Conservation (phyloP, 164 flowering plant species). For the Santalum album region DNA sequence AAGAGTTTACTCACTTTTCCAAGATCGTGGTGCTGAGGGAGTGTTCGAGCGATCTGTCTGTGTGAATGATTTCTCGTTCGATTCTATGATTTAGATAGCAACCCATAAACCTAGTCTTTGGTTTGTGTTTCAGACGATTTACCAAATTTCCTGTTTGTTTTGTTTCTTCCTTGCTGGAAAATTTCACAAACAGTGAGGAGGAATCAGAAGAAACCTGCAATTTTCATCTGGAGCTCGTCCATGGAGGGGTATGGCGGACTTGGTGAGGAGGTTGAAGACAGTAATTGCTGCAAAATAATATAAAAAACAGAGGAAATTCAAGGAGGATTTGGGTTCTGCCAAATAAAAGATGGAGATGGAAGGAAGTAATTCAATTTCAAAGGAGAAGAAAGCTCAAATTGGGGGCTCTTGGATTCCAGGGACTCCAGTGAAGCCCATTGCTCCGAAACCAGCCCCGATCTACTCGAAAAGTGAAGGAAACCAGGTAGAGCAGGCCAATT, state of each 20-base stretch:
- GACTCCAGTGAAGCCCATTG: neutral
- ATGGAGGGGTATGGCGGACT: neutral
- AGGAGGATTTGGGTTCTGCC: neutral
- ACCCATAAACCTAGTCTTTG: too few species aligned
- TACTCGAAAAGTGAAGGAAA: neutral
- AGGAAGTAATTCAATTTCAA: neutral
- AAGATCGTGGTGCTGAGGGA: too few species aligned
- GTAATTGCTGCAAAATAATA: neutral
- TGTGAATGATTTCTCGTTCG: too few species aligned
- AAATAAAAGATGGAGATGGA: neutral
- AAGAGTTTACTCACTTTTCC: too few species aligned
- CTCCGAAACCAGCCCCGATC: neutral
- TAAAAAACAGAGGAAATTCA: neutral
- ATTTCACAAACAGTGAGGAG: conserved; percentile 15
- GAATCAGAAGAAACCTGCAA: too few species aligned
- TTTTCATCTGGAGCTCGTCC: neutral
- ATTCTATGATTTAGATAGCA: too few species aligned
- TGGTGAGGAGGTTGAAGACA: neutral
- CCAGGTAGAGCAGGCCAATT: neutral
- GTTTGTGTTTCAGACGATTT: too few species aligned
- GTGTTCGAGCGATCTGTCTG: too few species aligned
- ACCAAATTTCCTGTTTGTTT: too few species aligned
- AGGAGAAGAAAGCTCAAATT: neutral
- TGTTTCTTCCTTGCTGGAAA: conserved; percentile 34
- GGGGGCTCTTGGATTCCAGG: neutral